These are phyloP conservation scores for Malus hybrid DNA, from an alignment of 331 rosid genomes.

Conservation along the genomic window DNA sequence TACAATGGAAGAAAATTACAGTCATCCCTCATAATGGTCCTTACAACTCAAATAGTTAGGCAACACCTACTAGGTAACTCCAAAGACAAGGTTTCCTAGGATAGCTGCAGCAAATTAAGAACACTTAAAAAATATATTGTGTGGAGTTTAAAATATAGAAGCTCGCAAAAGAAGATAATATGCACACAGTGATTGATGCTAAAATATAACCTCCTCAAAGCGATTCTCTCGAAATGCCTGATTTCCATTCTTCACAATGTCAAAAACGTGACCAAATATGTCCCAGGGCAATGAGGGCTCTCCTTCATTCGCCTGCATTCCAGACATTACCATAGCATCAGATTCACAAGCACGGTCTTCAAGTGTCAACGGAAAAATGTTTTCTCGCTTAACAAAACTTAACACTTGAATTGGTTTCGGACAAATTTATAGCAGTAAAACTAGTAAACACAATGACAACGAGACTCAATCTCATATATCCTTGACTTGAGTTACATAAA, in stretches of 20 bases:
- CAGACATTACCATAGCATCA: conserved; percentile 21
- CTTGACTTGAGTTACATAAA: background rate
- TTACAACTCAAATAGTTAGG: background rate
- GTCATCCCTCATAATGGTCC: background rate
- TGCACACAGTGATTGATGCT: background rate
- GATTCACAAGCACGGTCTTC: conserved; percentile 1
- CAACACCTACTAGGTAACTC: background rate
- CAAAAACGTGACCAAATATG: conserved; percentile 43
- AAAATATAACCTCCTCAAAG: conserved; percentile 57
- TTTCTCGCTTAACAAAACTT: background rate
- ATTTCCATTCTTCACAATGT: conserved; percentile 74
- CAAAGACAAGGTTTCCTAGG: background rate
- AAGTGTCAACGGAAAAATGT: background rate
- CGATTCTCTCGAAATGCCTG: conserved; percentile 53
- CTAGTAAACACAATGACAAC: background rate
- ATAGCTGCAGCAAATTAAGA: background rate
- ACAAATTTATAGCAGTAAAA: background rate
- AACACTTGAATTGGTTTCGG: background rate
- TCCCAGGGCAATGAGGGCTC: conserved; percentile 47
- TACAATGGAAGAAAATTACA: background rate
- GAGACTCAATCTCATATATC: background rate
- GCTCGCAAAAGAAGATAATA: background rate
- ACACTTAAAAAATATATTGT: background rate
- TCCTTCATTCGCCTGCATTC: conserved; percentile 55
- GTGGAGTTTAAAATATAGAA: background rate